Percentiles rank a stretch among this genome's conserved stretches.
Evolutionary conservation across 106 monocot genomes (phyloP).

Genomic region (Gastrodia elata): DNA sequence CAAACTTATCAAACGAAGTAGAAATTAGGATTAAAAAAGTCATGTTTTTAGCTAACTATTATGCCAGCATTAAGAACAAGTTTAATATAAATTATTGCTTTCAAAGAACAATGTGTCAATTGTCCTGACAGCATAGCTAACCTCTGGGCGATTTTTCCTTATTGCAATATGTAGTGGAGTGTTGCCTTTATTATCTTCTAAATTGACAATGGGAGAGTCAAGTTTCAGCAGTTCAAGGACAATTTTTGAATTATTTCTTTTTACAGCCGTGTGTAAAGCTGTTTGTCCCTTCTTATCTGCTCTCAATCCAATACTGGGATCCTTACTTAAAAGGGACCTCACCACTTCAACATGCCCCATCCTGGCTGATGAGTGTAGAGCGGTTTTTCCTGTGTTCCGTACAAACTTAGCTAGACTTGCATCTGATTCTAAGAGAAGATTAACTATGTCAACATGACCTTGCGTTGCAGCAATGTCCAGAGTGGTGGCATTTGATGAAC

Average conservation of each 20-base stretch:
- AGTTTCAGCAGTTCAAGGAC: slow-evolving; percentile 52
- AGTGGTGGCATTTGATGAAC: slow-evolving; percentile 64
- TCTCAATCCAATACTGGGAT: slow-evolving; percentile 45
- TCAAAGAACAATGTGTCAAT: not conserved
- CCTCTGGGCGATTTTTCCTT: slow-evolving; percentile 52
- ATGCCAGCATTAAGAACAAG: not conserved
- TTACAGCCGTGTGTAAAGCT: slow-evolving; percentile 83
- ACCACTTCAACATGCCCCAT: slow-evolving; percentile 74
- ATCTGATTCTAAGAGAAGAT: slow-evolving; percentile 75
- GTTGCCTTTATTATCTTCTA: slow-evolving; percentile 70
- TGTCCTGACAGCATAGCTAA: slow-evolving; percentile 6
- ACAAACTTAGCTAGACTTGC: slow-evolving; percentile 61
- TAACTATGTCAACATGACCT: slow-evolving; percentile 70
- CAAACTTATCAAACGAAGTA: not conserved
- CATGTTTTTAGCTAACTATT: not conserved
- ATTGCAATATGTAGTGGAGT: slow-evolving; percentile 74
- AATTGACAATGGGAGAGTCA: slow-evolving; percentile 43
- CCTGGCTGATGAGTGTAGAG: slow-evolving; percentile 76
- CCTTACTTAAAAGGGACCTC: slow-evolving; percentile 48
- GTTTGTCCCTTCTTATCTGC: slow-evolving; percentile 85
- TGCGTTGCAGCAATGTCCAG: slow-evolving; percentile 78
- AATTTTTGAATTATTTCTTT: slow-evolving; percentile 63
- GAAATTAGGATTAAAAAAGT: not conserved
- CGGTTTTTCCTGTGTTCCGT: slow-evolving; percentile 81
- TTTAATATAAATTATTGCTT: not conserved